Conservation (phyloP, 371 early-diverging fungal genomes). For the Mortierella sp. region DNA sequence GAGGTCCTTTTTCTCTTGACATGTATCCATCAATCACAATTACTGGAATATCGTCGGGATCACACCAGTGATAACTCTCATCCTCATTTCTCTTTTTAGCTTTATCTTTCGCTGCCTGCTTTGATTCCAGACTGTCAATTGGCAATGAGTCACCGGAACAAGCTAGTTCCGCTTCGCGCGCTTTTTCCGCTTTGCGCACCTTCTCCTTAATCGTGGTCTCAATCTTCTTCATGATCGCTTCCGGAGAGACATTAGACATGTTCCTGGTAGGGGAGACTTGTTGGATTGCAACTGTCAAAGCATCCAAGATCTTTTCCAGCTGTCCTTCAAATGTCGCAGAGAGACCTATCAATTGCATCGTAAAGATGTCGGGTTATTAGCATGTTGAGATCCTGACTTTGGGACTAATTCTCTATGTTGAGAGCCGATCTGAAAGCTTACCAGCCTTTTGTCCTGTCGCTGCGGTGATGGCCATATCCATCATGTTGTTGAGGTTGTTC, state of each 20-base stretch:
- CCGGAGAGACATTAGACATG: conserved; percentile 51
- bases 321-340: conserved; percentile 73
- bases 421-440: background rate
- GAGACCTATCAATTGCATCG: conserved; percentile 44
- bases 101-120: background rate
- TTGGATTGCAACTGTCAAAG: conserved; percentile 66
- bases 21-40: conserved; percentile 90
- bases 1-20: conserved; percentile 72
- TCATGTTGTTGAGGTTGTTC: conserved; percentile 73
- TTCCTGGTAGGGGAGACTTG: conserved; percentile 42
- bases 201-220: conserved; percentile 43
- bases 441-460: conserved; percentile 92
- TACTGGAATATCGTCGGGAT: conserved; percentile 80
- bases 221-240: conserved; percentile 56
- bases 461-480: conserved; percentile 86
- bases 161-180: conserved; percentile 56
- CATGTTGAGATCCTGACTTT: background rate
- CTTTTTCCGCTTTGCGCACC: conserved; percentile 56
- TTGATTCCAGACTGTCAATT: conserved; percentile 1
- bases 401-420: background rate
- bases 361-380: background rate
- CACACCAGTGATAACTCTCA: conserved; percentile 44
- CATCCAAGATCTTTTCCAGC: conserved; percentile 71
- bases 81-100: conserved; percentile 27
- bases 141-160: conserved; percentile 17